Conservation (phyloP, 495 filamentous ascomycete genomes). For the Aspergillus sclerotioniger region DNA sequence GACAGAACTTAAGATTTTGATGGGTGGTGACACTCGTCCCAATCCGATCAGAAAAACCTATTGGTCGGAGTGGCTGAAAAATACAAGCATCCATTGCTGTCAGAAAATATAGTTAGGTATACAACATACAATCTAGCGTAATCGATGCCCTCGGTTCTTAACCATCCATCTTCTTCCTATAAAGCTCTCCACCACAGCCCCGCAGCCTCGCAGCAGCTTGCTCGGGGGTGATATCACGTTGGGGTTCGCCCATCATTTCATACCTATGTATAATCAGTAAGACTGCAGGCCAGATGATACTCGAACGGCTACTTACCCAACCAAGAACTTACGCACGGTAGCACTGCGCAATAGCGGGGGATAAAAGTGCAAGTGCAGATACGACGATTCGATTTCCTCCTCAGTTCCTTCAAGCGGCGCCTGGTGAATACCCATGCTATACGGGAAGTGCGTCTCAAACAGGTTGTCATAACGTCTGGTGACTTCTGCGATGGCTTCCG, state of each 20-base stretch:
- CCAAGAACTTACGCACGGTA: constrained; percentile 91
- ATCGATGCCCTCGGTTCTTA: not conserved
- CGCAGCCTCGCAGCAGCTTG: constrained; percentile 82
- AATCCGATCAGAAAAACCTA: no score
- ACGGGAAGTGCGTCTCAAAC: constrained; percentile 95
- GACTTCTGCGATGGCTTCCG: constrained; percentile 80
- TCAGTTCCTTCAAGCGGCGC: constrained; percentile 82
- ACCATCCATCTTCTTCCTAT: constrained; percentile 63
- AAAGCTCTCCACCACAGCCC: constrained; percentile 74
- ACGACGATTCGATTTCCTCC: constrained; percentile 80
- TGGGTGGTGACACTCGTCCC: no score
- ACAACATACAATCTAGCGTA: not conserved
- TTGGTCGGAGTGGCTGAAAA: not conserved
- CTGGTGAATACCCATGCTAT: constrained; percentile 92
- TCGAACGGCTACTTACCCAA: constrained; percentile 55
- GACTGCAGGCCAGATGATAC: not conserved
- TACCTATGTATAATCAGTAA: constrained; percentile 49
- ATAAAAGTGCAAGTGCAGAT: constrained; percentile 97
- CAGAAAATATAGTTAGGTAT: not conserved
- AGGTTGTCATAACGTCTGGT: constrained; percentile 93
- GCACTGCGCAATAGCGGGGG: constrained; percentile 90
- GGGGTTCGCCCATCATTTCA: constrained; percentile 93
- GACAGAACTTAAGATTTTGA: no score
- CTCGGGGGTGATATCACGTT: constrained; percentile 96
- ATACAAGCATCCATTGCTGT: not conserved